A percentile compares a stretch with the other conserved stretches of the same genome.
Conservation (phyloP, 495 filamentous ascomycete genomes). For the Neurospora sp. region DNA sequence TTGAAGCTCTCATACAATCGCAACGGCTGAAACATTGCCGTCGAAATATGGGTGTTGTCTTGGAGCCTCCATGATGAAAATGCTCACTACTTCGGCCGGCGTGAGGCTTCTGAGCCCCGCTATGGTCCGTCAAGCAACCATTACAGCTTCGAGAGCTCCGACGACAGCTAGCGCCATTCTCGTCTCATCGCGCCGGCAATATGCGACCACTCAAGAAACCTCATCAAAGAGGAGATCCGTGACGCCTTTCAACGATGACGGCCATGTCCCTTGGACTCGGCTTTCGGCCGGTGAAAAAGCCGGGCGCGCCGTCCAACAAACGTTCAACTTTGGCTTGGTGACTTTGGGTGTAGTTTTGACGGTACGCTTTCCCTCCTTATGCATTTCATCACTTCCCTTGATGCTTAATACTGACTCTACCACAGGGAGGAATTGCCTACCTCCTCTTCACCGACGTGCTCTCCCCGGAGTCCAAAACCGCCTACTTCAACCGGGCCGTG, state of each 20-base stretch:
- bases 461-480: constrained; percentile 71
- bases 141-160: not conserved
- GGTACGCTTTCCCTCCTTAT: constrained; percentile 31
- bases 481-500: constrained; percentile 82
- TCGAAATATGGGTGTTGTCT: constrained; percentile 14
- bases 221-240: constrained; percentile 47
- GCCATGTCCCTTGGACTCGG: constrained; percentile 67
- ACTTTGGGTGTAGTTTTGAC: constrained; percentile 66
- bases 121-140: constrained; percentile 3
- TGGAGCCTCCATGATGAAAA: constrained; percentile 18
- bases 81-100: constrained; percentile 6
- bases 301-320: constrained; percentile 78
- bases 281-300: constrained; percentile 69
- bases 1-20: not conserved
- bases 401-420: not conserved
- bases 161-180: not conserved
- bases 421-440: constrained; percentile 61
- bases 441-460: constrained; percentile 82
- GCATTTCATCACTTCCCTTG: not conserved
- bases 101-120: constrained; percentile 1
- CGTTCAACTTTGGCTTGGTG: constrained; percentile 74
- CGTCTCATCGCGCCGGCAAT: constrained; percentile 15
- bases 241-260: constrained; percentile 73
- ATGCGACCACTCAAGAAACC: constrained; percentile 17
- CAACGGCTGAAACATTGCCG: constrained; percentile 9